Conservation (phyloP, 495 filamentous ascomycete genomes). For the Penicillium pancosmium region DNA sequence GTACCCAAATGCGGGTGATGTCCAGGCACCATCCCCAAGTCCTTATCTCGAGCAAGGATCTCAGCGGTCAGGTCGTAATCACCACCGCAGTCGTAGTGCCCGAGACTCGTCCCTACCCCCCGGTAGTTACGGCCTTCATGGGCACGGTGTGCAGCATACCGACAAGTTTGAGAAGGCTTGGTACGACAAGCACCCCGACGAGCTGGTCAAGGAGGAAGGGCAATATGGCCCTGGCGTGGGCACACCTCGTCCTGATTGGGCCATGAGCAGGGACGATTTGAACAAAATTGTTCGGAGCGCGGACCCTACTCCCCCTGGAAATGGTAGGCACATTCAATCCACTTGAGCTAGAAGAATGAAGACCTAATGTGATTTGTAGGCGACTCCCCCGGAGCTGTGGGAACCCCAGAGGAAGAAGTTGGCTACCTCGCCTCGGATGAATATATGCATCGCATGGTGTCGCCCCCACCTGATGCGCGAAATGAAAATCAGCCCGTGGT, state of each 20-base stretch:
- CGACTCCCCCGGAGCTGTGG: slow-evolving; percentile 50
- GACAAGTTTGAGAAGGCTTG: slow-evolving; percentile 86
- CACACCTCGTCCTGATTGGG: slow-evolving; percentile 75
- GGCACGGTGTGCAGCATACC: slow-evolving; percentile 67
- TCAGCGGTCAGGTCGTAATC: slow-evolving; percentile 63
- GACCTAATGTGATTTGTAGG: slow-evolving; percentile 37
- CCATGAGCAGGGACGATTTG: slow-evolving; percentile 86
- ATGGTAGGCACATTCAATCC: slow-evolving; percentile 51
- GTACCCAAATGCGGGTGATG: slow-evolving; percentile 91
- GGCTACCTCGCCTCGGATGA: slow-evolving; percentile 81
- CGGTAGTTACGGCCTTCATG: slow-evolving; percentile 84
- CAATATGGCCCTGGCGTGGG: slow-evolving; percentile 65
- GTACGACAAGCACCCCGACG: slow-evolving; percentile 87
- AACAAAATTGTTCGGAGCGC: slow-evolving; percentile 86
- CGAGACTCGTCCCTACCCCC: slow-evolving; percentile 65
- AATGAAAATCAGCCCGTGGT: slow-evolving; percentile 46
- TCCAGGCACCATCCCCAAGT: slow-evolving; percentile 90
- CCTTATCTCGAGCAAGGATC: slow-evolving; percentile 56
- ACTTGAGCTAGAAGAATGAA: background rate
- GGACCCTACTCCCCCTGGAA: slow-evolving; percentile 62
- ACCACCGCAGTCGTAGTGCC: slow-evolving; percentile 66
- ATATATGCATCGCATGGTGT: slow-evolving; percentile 69
- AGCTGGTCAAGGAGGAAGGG: slow-evolving; percentile 71
- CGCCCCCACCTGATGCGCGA: slow-evolving; percentile 59
- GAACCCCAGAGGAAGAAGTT: slow-evolving; percentile 77